Percentiles rank a stretch among this genome's conserved stretches.
phyloP scores from a whole-genome alignment of 257 asterid species.

The Nicotiana attenuata region DNA sequence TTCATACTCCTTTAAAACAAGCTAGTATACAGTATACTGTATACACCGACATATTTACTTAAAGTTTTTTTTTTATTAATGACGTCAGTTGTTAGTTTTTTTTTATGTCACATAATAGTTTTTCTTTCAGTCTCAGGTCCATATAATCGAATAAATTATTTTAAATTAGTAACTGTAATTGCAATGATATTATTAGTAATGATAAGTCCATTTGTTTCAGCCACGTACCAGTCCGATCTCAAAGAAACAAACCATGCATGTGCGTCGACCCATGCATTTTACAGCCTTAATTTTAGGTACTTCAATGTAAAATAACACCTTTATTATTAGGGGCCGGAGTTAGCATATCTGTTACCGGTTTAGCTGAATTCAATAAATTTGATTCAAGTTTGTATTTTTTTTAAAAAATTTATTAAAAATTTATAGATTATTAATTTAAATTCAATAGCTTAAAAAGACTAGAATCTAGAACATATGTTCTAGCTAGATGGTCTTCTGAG shows the following conservation, averaged over 20 bases:
- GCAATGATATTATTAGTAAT: neutral
- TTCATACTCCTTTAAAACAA: neutral
- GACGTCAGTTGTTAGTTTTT: neutral
- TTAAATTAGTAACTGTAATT: neutral
- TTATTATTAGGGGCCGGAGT: neutral
- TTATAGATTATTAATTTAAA: too few species aligned
- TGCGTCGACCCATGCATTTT: slow-evolving; percentile 5
- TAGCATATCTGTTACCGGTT: too few species aligned
- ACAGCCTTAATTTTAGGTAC: neutral
- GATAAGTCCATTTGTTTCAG: neutral
- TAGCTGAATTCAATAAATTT: too few species aligned
- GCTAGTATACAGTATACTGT: neutral
- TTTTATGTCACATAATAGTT: neutral
- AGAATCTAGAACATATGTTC: too few species aligned
- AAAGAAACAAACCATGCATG: neutral
- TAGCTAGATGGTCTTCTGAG: too few species aligned
- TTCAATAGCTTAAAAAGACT: too few species aligned
- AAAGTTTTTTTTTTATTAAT: neutral
- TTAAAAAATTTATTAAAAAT: too few species aligned
- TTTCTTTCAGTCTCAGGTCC: neutral
- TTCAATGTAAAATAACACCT: neutral
- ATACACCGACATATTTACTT: neutral
- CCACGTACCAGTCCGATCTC: neutral
- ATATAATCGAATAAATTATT: neutral
- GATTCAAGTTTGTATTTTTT: too few species aligned